Base-by-base conservation (phyloP, 202 grass and related monocot genomes). In the Zizania palustris region DNA sequence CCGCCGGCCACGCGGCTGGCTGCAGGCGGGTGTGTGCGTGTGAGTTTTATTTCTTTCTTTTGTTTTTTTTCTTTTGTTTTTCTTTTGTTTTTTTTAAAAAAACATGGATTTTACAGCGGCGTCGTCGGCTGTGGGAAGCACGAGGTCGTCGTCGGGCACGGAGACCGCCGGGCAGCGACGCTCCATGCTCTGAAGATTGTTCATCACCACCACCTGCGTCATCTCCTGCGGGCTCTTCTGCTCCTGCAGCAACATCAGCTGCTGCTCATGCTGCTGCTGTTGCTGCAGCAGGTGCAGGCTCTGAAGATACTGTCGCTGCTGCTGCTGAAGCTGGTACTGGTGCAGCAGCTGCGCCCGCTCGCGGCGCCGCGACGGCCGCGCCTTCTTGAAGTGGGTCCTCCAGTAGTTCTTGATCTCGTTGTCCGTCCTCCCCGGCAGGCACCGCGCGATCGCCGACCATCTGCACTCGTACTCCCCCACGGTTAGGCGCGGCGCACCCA, bases 391-490 rank as follows among this genome's bases (percentile, higher is more conserved):
- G 83, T 93, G 87, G 10, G 91, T 93, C 82, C 91, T 65, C 91
- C 91, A 93, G 87, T 93, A 93, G 85, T 93, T 93, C 85, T 93
- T 93, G 85, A 93, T 93, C 91, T 93, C 91, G 82, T 93, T 93
- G 79, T 93, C 91, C 33, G 91, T 93, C 91, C 91, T 85, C 63
- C 91, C 91, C 14, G 91, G 91, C 35, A 93, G 78, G 72, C 70
- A 88, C 77, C 91, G 87, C 50, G 91, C 91, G 60, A 93, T 93
- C 74, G 91, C 83, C 69, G 91, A 93, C 91, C 91, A 93, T 40
- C 91, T 93, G 67, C 65, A 60, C 50, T 5, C 37, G 19, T 63
- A 39, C 11, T 2, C 12, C 44, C 11, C 4, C 4, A 83, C 63
- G 9, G 53, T 88, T 84, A 88, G 86, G 81, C 75, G 49, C 85